A percentile compares a stretch with the other conserved stretches of the same genome.
These are phyloP conservation scores for Hypoxylon rickii DNA, from an alignment of 495 filamentous ascomycete species.

Conservation along the genomic window DNA sequence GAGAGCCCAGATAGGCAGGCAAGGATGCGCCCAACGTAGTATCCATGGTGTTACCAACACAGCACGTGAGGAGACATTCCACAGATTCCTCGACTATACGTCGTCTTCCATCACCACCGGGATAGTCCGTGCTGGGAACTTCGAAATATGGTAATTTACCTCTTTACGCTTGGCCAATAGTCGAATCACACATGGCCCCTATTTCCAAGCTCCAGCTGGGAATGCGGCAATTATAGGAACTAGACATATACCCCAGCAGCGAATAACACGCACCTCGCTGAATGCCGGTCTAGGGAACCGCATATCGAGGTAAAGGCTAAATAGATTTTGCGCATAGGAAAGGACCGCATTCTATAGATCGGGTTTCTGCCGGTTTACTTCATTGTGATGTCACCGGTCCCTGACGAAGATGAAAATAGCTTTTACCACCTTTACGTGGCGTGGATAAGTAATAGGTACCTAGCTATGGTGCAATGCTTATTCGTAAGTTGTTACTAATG, in stretches of 20 bases:
- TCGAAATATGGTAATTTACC: background rate
- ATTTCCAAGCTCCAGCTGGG: background rate
- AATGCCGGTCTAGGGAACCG: background rate
- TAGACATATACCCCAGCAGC: background rate
- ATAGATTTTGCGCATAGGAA: conserved; percentile 6
- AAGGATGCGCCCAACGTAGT: conserved; percentile 3
- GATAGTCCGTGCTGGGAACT: background rate
- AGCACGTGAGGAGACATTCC: background rate
- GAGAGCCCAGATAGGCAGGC: background rate
- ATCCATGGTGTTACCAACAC: conserved; percentile 4
- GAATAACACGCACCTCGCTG: background rate
- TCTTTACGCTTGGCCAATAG: conserved; percentile 7
- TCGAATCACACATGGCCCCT: conserved; percentile 3
- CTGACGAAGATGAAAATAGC: background rate
- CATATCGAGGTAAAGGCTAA: conserved; percentile 20
- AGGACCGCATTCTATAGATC: too few relatives aligned
- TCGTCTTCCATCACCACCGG: background rate
- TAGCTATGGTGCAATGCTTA: too few relatives aligned
- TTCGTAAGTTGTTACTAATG: too few relatives aligned
- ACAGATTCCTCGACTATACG: conserved; percentile 4
- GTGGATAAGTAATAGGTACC: background rate
- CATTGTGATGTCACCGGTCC: background rate
- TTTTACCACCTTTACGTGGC: too few relatives aligned
- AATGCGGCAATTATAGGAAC: background rate
- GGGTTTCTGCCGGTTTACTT: too few relatives aligned